Evolutionary conservation across 2,329 filamentous ascomycete species (phyloP).

Genomic region (Leptographium procerum): DNA sequence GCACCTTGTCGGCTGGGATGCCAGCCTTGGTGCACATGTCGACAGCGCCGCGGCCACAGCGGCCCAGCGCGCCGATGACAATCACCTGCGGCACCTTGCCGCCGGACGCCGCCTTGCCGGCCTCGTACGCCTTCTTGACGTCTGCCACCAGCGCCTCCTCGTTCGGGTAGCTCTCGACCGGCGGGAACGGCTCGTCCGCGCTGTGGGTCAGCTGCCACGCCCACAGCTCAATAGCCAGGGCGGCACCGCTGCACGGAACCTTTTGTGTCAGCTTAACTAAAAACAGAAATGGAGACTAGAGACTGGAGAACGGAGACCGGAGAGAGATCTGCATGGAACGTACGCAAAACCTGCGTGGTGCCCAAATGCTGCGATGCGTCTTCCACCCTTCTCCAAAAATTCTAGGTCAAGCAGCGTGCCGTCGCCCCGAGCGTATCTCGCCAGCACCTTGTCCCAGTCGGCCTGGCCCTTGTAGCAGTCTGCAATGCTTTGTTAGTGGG

Average conservation of each 20-base stretch:
- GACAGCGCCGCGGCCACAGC: slow-evolving; percentile 76
- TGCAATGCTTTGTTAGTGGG: not conserved
- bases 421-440: slow-evolving; percentile 64
- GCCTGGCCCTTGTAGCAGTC: slow-evolving; percentile 66
- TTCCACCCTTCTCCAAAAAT: slow-evolving; percentile 64
- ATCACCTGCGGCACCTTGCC: slow-evolving; percentile 63
- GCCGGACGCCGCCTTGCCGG: slow-evolving; percentile 45
- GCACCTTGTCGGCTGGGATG: slow-evolving; percentile 55
- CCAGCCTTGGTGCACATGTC: slow-evolving; percentile 69
- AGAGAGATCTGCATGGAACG: too few species aligned
- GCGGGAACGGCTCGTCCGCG: slow-evolving; percentile 46
- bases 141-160: slow-evolving; percentile 62
- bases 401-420: slow-evolving; percentile 78
- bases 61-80: slow-evolving; percentile 73
- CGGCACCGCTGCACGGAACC: slow-evolving; percentile 42
- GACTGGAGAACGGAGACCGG: too few species aligned
- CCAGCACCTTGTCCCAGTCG: slow-evolving; percentile 70
- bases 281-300: slow-evolving; percentile 20
- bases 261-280: slow-evolving; percentile 9
- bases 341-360: slow-evolving; percentile 65
- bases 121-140: slow-evolving; percentile 59
- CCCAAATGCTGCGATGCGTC: slow-evolving; percentile 61
- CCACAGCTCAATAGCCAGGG: slow-evolving; percentile 70
- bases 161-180: slow-evolving; percentile 59
- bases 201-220: slow-evolving; percentile 63